Evolutionary conservation across 2,329 filamentous ascomycete genomes (phyloP).

Genomic region (Fusarium sp.): DNA sequence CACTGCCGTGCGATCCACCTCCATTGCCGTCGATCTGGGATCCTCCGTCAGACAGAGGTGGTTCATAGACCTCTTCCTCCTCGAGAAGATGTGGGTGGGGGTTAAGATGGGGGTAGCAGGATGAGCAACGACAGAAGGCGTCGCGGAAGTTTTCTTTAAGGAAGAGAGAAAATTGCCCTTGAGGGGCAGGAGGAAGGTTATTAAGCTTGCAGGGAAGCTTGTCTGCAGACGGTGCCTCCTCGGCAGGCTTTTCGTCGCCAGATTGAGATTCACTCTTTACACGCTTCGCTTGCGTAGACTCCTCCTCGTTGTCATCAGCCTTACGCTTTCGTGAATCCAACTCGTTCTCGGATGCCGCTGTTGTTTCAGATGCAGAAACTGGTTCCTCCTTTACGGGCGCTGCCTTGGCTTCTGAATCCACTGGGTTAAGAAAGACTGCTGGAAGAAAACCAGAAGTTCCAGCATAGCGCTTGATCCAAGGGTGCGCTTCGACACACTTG

Average conservation of each 20-base stretch:
- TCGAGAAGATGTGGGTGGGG: constrained; percentile 85
- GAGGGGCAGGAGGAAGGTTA: constrained; percentile 66
- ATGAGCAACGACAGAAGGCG: constrained; percentile 81
- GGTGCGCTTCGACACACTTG: constrained; percentile 87
- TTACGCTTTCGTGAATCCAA: constrained; percentile 72
- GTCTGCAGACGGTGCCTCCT: constrained; percentile 31
- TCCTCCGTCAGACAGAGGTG: constrained; percentile 79
- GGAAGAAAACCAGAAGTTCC: constrained; percentile 82
- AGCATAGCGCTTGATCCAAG: constrained; percentile 93
- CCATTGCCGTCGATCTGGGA: constrained; percentile 58
- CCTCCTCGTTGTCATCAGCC: constrained; percentile 63
- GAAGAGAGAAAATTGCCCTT: constrained; percentile 81
- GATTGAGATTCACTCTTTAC: constrained; percentile 57
- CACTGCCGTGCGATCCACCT: constrained; percentile 74
- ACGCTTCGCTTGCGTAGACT: constrained; percentile 61
- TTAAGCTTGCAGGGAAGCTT: constrained; percentile 67
- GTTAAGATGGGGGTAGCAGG: constrained; percentile 81
- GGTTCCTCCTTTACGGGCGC: neutral
- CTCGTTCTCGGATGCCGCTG: neutral
- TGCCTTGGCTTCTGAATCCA: neutral
- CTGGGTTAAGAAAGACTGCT: constrained; percentile 68
- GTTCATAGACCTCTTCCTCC: constrained; percentile 94
- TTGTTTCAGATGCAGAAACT: constrained; percentile 5
- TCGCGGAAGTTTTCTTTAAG: constrained; percentile 82
- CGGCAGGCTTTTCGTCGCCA: neutral